phyloP scores from a whole-genome alignment of 768 basidiomycete species.

The Podaxis pistillaris region DNA sequence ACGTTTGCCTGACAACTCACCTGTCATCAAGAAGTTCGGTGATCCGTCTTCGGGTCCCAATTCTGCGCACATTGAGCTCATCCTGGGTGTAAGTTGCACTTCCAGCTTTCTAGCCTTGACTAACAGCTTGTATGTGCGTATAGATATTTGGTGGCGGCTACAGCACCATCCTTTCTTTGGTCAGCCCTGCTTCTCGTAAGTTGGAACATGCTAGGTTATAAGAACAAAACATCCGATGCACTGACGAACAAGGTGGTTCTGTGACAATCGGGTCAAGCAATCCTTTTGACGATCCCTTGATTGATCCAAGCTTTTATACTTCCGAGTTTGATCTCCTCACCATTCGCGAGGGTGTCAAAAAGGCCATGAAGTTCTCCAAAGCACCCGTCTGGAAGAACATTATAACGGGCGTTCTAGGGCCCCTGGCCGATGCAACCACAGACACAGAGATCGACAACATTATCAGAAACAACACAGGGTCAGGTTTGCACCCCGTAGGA shows the following conservation, averaged over 20 bases:
- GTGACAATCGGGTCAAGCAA: conserved; percentile 20
- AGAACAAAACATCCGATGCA: not conserved
- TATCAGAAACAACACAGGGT: conserved; percentile 20
- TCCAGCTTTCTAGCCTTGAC: not conserved
- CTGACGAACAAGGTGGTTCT: conserved; percentile 17
- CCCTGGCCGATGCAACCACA: conserved; percentile 13
- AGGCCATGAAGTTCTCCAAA: conserved; percentile 18
- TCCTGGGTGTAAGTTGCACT: not conserved
- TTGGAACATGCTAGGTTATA: not conserved
- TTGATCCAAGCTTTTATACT: conserved; percentile 15
- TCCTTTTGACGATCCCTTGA: conserved; percentile 25
- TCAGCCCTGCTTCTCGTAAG: conserved; percentile 28
- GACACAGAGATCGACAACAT: conserved; percentile 17
- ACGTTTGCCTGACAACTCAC: conserved; percentile 6
- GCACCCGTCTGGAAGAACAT: conserved; percentile 20
- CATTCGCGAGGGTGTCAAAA: conserved; percentile 22
- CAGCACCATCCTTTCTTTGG: conserved; percentile 19
- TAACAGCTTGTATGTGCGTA: not conserved
- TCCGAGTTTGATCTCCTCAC: conserved; percentile 15
- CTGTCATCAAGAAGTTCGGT: not conserved
- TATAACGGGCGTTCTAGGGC: conserved; percentile 12
- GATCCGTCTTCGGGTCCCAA: conserved; percentile 16
- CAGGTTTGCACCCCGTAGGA: conserved; percentile 31
- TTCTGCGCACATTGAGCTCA: conserved; percentile 15
- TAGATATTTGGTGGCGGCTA: conserved; percentile 21